Base-by-base conservation (phyloP, 305 asterid genomes). In the Solanum hybrid region DNA sequence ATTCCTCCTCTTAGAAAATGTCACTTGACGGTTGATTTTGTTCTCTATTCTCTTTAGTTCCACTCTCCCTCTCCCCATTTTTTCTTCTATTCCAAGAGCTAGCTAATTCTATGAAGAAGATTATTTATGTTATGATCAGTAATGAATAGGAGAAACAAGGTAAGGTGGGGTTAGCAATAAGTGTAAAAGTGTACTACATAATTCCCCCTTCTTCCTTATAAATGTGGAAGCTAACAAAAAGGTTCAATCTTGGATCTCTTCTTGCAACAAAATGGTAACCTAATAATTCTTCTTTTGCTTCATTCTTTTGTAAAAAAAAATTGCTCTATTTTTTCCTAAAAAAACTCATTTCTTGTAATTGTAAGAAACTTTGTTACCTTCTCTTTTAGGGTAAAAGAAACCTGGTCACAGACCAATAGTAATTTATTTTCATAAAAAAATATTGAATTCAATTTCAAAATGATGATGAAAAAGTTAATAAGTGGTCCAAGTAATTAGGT, bases 51-150 rank as follows among this genome's bases (percentile, higher is more conserved):
- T 94, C 92, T 95, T 93, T 93, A 95, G 29, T 92, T 95, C 98
- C 81, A 96, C 98, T 94, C 96, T 93, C 17, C 98, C 98, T 92
- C 98, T 95, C 89, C 98, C 98, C 98, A 96, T 95, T 89, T 51
- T 79, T 81, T 82, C 75, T 78, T 89, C 76, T 88, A 57, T 57
- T 78, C 78, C 78, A 0, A 72, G 26, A 61, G 4, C 33, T 72
- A 72, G 4, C 33, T 26, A 65, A 72, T 72, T 11, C 78, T 72
- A 26, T 36, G 3, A 6, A 11, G 17, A 14, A 14, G 10, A 31
- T 24, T 41, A 65, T 26, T 72, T 32, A 13, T 75, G 65, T 10
- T 27, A 70, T 89, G 89, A 76, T 76, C 80, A 37, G 61, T 88
- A 61, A 79, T 83, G 73, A 91, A 91, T 89, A 82, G 73, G 77